These are phyloP conservation scores for Coemansia sp. DNA, from an alignment of 192 early-diverging fungal genomes.

Conservation along the genomic window DNA sequence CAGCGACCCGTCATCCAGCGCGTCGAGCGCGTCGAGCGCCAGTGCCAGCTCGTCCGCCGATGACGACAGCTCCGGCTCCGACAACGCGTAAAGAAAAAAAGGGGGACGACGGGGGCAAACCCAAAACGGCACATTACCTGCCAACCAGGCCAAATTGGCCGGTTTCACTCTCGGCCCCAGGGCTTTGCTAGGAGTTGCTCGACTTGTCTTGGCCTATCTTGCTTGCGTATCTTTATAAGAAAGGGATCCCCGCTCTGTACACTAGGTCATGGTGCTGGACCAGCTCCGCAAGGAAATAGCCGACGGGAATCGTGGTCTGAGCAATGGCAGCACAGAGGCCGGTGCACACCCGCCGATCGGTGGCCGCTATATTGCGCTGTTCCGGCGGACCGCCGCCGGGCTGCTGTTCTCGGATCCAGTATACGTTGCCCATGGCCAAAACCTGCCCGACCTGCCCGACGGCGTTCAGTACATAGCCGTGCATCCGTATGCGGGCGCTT, in stretches of 20 bases:
- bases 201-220: no score
- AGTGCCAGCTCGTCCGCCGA: no score
- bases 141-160: no score
- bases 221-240: no score
- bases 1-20: background rate
- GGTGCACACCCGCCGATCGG: slow-evolving; percentile 8
- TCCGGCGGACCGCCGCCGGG: slow-evolving; percentile 28
- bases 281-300: slow-evolving; percentile 2
- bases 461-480: slow-evolving; percentile 41
- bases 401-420: slow-evolving; percentile 45
- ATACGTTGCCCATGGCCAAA: slow-evolving; percentile 13
- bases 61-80: background rate
- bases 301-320: background rate
- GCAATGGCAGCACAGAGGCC: background rate
- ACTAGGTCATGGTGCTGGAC: slow-evolving; percentile 8
- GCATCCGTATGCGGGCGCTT: slow-evolving; percentile 16
- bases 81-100: background rate
- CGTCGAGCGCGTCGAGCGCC: background rate
- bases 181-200: no score
- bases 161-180: no score
- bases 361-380: slow-evolving; percentile 34
- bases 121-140: no score
- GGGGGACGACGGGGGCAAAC: background rate
- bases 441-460: slow-evolving; percentile 35
- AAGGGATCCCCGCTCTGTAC: no score